phyloP scores from a whole-genome alignment of 805 yeast genomes.

The Metschnikowia similis region DNA sequence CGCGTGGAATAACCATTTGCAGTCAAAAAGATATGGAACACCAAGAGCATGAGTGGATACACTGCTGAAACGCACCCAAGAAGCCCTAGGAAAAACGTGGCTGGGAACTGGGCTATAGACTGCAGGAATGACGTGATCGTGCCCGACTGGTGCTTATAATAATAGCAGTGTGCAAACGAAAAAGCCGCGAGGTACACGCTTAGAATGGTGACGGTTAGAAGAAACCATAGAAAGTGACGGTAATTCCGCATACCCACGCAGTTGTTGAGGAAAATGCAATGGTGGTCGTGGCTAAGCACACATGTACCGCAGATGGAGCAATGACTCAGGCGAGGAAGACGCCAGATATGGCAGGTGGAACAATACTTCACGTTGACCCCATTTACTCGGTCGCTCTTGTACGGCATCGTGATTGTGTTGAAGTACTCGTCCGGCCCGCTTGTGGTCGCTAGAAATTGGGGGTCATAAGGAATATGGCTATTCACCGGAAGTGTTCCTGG shows the following conservation, averaged over 20 bases:
- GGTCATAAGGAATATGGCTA: constrained; percentile 45
- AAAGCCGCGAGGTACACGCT: constrained; percentile 15
- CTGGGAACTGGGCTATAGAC: constrained; percentile 21
- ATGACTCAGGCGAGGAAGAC: constrained; percentile 67
- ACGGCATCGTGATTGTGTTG: constrained; percentile 22
- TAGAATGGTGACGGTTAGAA: constrained; percentile 18
- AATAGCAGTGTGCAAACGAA: constrained; percentile 16
- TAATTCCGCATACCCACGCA: constrained; percentile 41
- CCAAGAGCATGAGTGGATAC: constrained; percentile 54
- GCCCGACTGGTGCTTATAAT: constrained; percentile 7
- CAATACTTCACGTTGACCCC: constrained; percentile 55
- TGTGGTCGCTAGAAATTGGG: constrained; percentile 2
- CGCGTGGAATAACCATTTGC: constrained; percentile 64
- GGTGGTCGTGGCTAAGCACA: constrained; percentile 65
- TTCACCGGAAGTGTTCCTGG: constrained; percentile 71
- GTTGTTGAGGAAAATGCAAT: constrained; percentile 57
- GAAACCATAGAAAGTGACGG: constrained; percentile 32
- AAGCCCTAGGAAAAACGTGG: constrained; percentile 49
- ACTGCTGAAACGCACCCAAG: constrained; percentile 42
- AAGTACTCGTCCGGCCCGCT: constrained; percentile 49
- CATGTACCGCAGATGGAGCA: constrained; percentile 69
- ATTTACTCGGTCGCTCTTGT: constrained; percentile 14
- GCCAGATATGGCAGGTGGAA: constrained; percentile 52
- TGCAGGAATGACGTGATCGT: constrained; percentile 2
- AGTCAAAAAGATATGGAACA: constrained; percentile 52